Evolutionary conservation across 306 rosid genomes (phyloP), one percentile per base, ranked within the genome.

Genomic region (Cucurbita ficifolia): DNA sequence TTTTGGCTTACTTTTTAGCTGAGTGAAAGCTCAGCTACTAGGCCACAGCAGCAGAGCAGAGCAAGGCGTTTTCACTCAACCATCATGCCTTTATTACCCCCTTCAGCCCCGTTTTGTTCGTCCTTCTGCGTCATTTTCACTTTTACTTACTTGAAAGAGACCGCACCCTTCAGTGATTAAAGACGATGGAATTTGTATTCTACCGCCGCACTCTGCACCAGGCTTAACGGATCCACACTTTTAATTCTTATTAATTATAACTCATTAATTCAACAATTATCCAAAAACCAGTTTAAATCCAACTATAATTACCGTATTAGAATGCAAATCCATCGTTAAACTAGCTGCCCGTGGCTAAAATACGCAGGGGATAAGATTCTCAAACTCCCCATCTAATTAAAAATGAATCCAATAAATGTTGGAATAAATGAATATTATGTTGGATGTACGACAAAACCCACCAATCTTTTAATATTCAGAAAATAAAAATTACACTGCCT

Each of bases 121-220:
- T 24, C 73, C 56, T 48, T 48, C 56, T 21, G 7, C 19, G 56
- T 68, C 56, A 68, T 46, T 68, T 73, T 56, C 64, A 53, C 53
- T 73, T 61, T 48, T 1, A 40, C 40, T 64, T 64, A 69, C 85
- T 80, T 86, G 96, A 87, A 87, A 87, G 81, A 39, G 98, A 91
- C 92, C 14, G 16, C 83, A 76, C 86, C 85, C 6, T 72, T 49
- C 53, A 49, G 81, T 73, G 83, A 72, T 82, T 79, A 81, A 78
- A 87, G 86, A 75, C 10, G 73, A 74, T 74, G 79, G 67, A 79
- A 67, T 67, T 67, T 75, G 79, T 77, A 18, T 55, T 63, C 83
- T 75, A 77, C 54, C 43, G 62, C 63, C 57, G 82, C 78, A 60
- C 39, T 76, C 29, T 73, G 82, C 88, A 85, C 79, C 88, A 85